Evolutionary conservation across 2,329 filamentous ascomycete genomes (phyloP).

Genomic region (Colletotrichum scovillei): DNA sequence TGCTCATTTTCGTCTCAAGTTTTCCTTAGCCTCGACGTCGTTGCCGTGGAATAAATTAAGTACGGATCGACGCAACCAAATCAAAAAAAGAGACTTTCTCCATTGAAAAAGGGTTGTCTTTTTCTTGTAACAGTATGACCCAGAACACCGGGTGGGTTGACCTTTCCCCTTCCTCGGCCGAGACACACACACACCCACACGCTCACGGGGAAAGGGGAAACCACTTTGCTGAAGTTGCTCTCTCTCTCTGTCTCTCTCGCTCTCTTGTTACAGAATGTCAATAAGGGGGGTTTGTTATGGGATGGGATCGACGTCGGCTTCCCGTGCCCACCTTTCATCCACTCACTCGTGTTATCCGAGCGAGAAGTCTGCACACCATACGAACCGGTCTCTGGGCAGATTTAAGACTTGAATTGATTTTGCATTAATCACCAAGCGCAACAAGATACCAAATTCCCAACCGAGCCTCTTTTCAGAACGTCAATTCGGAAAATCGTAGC

Average conservation of each 20-base stretch:
- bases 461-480: too few relatives aligned
- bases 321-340: not conserved
- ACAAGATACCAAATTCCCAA: not conserved
- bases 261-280: not conserved
- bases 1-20: slow-evolving; percentile 29
- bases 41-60: not conserved
- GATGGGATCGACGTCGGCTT: not conserved
- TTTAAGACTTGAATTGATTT: too few relatives aligned
- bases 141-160: not conserved
- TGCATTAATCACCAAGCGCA: too few relatives aligned
- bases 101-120: not conserved
- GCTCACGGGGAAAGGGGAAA: not conserved
- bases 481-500: not conserved
- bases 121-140: not conserved
- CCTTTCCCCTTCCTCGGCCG: not conserved
- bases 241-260: not conserved
- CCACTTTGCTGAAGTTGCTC: not conserved
- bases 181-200: not conserved
- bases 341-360: not conserved
- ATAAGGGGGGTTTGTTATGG: too few relatives aligned
- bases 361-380: too few relatives aligned
- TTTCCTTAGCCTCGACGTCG: not conserved
- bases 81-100: not conserved
- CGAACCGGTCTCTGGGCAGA: too few relatives aligned
- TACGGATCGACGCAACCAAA: not conserved